phyloP scores from a whole-genome alignment of 208 protist species.

The Crithidia fasciculata region DNA sequence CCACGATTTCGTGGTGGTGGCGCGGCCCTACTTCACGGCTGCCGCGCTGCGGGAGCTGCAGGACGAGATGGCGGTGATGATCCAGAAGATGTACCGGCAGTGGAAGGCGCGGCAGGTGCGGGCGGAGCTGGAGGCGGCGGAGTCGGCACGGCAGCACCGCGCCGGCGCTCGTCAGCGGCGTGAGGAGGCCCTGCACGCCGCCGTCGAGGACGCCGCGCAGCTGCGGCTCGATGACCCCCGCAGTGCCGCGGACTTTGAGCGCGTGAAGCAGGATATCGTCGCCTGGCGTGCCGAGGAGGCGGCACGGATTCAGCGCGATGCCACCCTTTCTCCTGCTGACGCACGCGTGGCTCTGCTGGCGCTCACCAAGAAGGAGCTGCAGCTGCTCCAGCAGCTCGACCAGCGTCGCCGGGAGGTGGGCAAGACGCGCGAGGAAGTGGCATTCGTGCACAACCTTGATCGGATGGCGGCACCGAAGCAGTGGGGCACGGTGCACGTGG shows the following conservation, averaged over 20 bases:
- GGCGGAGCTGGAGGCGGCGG: constrained; percentile 55
- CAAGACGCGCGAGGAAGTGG: constrained; percentile 60
- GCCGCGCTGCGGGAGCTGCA: constrained; percentile 67
- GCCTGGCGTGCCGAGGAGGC: constrained; percentile 89
- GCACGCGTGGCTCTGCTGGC: constrained; percentile 74
- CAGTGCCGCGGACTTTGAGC: constrained; percentile 93
- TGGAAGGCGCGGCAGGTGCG: constrained; percentile 92
- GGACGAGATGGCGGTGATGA: constrained; percentile 77
- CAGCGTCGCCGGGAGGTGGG: constrained; percentile 74
- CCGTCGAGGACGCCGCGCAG: constrained; percentile 78
- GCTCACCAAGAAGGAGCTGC: constrained; percentile 94
- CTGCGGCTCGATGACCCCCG: constrained; percentile 90
- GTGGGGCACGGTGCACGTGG: constrained; percentile 84
- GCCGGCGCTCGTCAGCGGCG: constrained; percentile 58
- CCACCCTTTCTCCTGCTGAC: constrained; percentile 54
- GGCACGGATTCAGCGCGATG: constrained; percentile 65
- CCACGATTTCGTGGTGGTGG: constrained; percentile 73
- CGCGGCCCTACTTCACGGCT: constrained; percentile 90
- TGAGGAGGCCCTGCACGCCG: constrained; percentile 70
- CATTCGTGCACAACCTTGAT: constrained; percentile 71
- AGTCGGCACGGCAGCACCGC: constrained; percentile 62
- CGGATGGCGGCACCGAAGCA: constrained; percentile 84
- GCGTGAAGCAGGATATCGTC: constrained; percentile 91
- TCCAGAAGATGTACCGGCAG: constrained; percentile 94
- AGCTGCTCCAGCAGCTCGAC: constrained; percentile 96